Evolutionary conservation across 2,329 filamentous ascomycete genomes (phyloP), one percentile per base, ranked within the genome.

Genomic region (Chaetoscypha palmicola): DNA sequence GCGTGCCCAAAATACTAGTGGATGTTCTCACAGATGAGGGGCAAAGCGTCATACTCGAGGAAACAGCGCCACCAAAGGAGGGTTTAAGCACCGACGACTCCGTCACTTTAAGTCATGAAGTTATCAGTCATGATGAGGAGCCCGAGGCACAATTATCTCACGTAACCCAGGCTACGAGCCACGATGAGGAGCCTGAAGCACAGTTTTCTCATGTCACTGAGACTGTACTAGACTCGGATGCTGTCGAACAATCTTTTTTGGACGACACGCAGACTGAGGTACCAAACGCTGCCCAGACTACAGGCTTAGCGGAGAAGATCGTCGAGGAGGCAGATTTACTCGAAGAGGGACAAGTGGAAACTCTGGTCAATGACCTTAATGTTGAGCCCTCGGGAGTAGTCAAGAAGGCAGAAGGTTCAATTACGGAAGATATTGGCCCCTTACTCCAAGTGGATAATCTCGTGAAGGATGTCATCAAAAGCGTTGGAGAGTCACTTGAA

Each of bases 1-100:
- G 79, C 28, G 81, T 88, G 30, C 75, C 83, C 1, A 82, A 80
- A 53, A 66, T 91, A 48, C 61, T 88, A 12, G 73, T 70, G 43
- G 62, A 67, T 48, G 64, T 51, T 37, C 52, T 63, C 46, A 52
- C 51, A 49, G 58, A 59, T 49, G 26, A 47, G 16, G 42, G 41
- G 8, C 36, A 23, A 26, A 48, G 51, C 31, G 33, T 10, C 16
- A 10, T 23, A 24, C 32, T 46, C 17, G 46, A 51, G 14, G 43
- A 45, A 11, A 32, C 35, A n/a, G 32, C 43, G 31, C 46, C 43
- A 19, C 14, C 26, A 20, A 50, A 51, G 20, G 48, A 53, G 24
- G 42, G 20, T 7, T 28, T 21, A n/a, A 50, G 24, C 21, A 33
- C 38, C 19, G 46, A 57, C 31, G 44, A 52, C n/a, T 50, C 47